phyloP scores from a whole-genome alignment of 352 stramenopile species.

The Globisporangium uncinulatum region DNA sequence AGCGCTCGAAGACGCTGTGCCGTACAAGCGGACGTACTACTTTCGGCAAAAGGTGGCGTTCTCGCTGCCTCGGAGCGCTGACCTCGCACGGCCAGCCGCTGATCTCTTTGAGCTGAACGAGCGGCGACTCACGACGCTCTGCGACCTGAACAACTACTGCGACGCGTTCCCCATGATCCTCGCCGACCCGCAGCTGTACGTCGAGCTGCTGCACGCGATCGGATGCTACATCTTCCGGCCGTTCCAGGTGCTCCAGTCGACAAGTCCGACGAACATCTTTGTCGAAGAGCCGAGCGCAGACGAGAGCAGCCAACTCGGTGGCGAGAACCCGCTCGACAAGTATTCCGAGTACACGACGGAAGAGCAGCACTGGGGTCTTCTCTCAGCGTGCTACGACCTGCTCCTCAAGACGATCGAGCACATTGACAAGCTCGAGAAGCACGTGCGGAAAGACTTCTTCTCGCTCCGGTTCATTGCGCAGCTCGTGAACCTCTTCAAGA shows the following conservation, averaged over 20 bases:
- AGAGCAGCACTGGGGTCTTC: slow-evolving; percentile 75
- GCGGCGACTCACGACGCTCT: slow-evolving; percentile 74
- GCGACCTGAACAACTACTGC: slow-evolving; percentile 84
- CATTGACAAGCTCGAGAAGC: slow-evolving; percentile 87
- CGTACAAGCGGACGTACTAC: slow-evolving; percentile 82
- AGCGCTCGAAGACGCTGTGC: slow-evolving; percentile 68
- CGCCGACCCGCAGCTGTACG: slow-evolving; percentile 72
- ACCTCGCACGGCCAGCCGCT: slow-evolving; percentile 30
- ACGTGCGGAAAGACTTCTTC: slow-evolving; percentile 84
- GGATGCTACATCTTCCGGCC: slow-evolving; percentile 81
- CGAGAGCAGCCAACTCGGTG: slow-evolving; percentile 37
- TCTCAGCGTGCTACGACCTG: slow-evolving; percentile 78
- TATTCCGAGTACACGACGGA: slow-evolving; percentile 82
- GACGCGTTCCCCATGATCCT: slow-evolving; percentile 79
- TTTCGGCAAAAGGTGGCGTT: slow-evolving; percentile 85
- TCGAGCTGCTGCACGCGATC: slow-evolving; percentile 76
- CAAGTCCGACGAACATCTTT: slow-evolving; percentile 71
- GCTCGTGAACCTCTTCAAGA: slow-evolving; percentile 83
- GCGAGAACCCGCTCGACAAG: slow-evolving; percentile 76
- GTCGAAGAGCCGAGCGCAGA: slow-evolving; percentile 74
- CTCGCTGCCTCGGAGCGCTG: slow-evolving; percentile 55
- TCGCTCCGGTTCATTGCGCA: slow-evolving; percentile 73
- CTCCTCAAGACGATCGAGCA: slow-evolving; percentile 83
- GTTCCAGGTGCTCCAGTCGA: slow-evolving; percentile 43
- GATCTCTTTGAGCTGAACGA: slow-evolving; percentile 86